Evolutionary conservation across 2,329 filamentous ascomycete species (phyloP).

Genomic region (Aspergillus sergii): DNA sequence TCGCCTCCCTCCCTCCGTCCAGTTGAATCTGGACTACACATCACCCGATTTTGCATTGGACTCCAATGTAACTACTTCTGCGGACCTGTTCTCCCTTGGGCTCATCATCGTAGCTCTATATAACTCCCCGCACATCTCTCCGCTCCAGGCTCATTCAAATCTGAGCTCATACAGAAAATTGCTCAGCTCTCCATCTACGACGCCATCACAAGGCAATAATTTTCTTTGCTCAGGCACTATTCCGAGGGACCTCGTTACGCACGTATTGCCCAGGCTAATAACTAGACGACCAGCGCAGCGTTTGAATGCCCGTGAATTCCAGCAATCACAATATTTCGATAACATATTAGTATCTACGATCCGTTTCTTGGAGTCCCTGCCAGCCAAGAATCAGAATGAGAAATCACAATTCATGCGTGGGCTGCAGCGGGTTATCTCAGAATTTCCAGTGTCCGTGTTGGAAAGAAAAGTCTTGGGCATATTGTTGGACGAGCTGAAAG

Average conservation of each 20-base stretch:
- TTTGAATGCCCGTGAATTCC: slow-evolving; percentile 86
- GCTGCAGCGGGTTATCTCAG: slow-evolving; percentile 80
- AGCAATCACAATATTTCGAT: slow-evolving; percentile 94
- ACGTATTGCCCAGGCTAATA: slow-evolving; percentile 82
- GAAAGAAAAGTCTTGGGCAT: slow-evolving; percentile 93
- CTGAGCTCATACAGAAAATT: slow-evolving; percentile 81
- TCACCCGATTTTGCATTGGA: slow-evolving; percentile 95
- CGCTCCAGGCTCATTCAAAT: slow-evolving; percentile 79
- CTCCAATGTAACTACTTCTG: slow-evolving; percentile 77
- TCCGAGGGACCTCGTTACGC: slow-evolving; percentile 73
- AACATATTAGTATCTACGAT: slow-evolving; percentile 96
- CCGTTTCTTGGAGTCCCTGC: slow-evolving; percentile 87
- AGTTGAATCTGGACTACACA: slow-evolving; percentile 89
- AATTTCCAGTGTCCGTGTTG: slow-evolving; percentile 90
- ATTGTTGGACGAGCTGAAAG: slow-evolving; percentile 89
- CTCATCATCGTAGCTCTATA: slow-evolving; percentile 87
- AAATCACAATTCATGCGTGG: slow-evolving; percentile 92
- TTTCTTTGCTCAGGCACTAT: slow-evolving; percentile 79
- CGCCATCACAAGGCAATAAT: slow-evolving; percentile 79
- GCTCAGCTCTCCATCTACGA: slow-evolving; percentile 75
- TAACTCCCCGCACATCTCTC: slow-evolving; percentile 89
- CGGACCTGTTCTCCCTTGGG: slow-evolving; percentile 93
- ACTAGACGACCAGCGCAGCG: slow-evolving; percentile 85
- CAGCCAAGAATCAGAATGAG: slow-evolving; percentile 87
- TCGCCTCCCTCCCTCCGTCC: slow-evolving; percentile 76